phyloP scores from a whole-genome alignment of 257 asterid genomes.

The Apocynum venetum region DNA sequence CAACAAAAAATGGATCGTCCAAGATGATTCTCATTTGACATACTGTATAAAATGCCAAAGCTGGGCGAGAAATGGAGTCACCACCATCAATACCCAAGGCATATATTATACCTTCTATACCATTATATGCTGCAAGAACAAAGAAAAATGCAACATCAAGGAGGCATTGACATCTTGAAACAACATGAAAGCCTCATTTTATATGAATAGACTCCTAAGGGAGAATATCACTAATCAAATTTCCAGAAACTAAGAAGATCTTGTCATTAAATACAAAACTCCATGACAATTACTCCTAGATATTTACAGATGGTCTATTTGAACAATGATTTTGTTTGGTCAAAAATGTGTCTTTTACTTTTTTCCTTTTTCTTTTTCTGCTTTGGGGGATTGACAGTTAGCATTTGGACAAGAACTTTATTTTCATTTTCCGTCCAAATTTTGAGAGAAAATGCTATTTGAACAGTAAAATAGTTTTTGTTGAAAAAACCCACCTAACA shows the following conservation, averaged over 20 bases:
- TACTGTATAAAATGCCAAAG: slow-evolving; percentile 49
- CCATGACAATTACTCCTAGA: not conserved
- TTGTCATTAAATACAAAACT: not conserved
- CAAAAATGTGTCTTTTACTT: no score
- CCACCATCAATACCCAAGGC: slow-evolving; percentile 66
- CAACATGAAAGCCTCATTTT: not conserved
- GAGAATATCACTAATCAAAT: not conserved
- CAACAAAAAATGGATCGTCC: not conserved
- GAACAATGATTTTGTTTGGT: not conserved
- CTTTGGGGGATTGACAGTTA: no score
- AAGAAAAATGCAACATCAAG: slow-evolving; percentile 9
- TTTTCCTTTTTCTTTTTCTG: no score
- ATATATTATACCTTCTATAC: slow-evolving; percentile 35
- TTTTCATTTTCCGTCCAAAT: no score
- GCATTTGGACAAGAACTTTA: no score
- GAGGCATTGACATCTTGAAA: not conserved
- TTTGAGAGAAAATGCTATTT: no score
- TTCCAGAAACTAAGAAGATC: not conserved
- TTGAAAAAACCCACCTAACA: no score
- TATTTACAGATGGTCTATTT: not conserved
- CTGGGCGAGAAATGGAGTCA: slow-evolving; percentile 47
- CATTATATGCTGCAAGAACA: slow-evolving; percentile 43
- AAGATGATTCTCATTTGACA: not conserved
- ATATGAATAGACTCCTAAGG: not conserved
- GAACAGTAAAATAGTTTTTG: no score